Evolutionary conservation across 371 early-diverging fungal genomes (phyloP), one percentile per base, ranked within the genome.

Genomic region (Rhizopus microsporus): DNA sequence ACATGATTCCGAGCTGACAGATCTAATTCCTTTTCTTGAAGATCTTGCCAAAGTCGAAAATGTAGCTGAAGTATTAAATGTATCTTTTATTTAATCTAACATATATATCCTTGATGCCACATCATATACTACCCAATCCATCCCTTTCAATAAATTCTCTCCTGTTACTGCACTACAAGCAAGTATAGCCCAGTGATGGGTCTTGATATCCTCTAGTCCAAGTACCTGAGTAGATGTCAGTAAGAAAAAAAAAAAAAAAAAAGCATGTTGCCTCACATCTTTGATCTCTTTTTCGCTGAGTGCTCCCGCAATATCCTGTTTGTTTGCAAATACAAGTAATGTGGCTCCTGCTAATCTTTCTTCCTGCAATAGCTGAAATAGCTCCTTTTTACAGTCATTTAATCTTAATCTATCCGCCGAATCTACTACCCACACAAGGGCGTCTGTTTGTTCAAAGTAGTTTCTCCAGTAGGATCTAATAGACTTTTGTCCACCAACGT

Each of bases 381-480:
- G 68, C 69, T 97, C 97, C 23, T 67, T 51, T 47, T 77, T 80
- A 67, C 96, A 96, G 56, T 91, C 92, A n/a, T 80, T 77, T 48
- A 96, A 67, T 13, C 98, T 75, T 38, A 86, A 77, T 37, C 89
- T 66, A 71, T 98, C 99, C 7, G 94, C 92, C 9, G 92, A 88
- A 72, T 99, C 99, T 15, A 99, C 96, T 0, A 99, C 99, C 96
- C 97, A 99, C 7, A 99, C 88, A 10, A 99, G 76, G 0, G 96
- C 99, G 64, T 99, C 99, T 0, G 97, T 97, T 54, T 95, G 92
- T 71, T 99, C 99, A 87, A 98, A 99, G 75, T 99, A 99, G 78
- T 99, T 99, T 47, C 97, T 83, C 99, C 99, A 99, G 69, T 97
- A 99, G 3, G 95, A 90, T 39, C 98, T 86, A 57, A 99, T 95